phyloP scores from a whole-genome alignment of 441 rosid genomes.

The Omphalea diandra region DNA sequence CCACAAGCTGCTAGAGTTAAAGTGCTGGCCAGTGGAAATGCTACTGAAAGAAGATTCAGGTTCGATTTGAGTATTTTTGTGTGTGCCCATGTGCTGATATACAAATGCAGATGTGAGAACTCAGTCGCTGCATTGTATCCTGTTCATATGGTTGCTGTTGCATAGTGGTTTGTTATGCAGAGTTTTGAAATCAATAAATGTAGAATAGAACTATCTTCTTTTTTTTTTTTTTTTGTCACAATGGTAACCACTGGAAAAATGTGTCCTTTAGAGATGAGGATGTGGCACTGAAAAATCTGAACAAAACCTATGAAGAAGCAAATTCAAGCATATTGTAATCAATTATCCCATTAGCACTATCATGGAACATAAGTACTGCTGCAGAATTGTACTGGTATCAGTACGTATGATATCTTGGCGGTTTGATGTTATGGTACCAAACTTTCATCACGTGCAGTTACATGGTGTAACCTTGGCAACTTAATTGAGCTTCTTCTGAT shows the following conservation, averaged over 20 bases:
- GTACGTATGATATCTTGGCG: neutral
- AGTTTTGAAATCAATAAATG: neutral
- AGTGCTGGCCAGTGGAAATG: slow-evolving; percentile 94
- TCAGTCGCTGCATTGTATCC: slow-evolving; percentile 2
- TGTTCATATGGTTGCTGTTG: neutral
- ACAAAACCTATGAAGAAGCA: neutral
- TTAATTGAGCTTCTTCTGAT: neutral
- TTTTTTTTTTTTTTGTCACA: neutral
- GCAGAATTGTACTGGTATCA: too few relatives aligned
- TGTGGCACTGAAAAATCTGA: neutral
- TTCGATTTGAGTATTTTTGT: too few relatives aligned
- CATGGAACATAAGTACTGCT: too few relatives aligned
- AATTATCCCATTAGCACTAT: too few relatives aligned
- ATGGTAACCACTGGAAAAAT: neutral
- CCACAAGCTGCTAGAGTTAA: slow-evolving; percentile 98
- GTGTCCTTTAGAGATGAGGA: neutral
- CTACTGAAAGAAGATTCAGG: slow-evolving; percentile 99
- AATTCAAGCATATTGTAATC: neutral
- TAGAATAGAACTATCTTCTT: neutral
- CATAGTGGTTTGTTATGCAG: neutral
- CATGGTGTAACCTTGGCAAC: neutral
- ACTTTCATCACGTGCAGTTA: neutral
- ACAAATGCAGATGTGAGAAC: neutral
- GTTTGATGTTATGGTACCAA: neutral
- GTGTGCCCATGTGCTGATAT: neutral